Base-by-base conservation (phyloP, 2,329 filamentous ascomycete genomes). In the Xylogone sp. region DNA sequence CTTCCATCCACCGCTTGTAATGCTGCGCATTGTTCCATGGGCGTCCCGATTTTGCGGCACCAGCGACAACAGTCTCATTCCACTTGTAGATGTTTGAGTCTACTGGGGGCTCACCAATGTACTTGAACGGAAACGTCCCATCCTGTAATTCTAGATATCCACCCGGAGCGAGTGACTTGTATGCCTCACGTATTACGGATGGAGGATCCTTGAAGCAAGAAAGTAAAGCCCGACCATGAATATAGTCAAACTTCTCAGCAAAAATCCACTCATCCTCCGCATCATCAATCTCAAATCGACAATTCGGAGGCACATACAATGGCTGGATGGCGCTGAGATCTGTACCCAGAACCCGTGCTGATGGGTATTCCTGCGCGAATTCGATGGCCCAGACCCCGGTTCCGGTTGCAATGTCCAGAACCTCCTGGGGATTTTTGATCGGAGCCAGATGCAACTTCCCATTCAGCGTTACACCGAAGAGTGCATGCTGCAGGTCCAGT, bases 271-370 rank as follows among this genome's bases (percentile, higher is more conserved):
- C 64, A 51, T 74, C 68, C 57, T 78, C 73, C 10, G 73, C 67
- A 58, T 80, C 76, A 55, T 79, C 76, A 16, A 80, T 46, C 46
- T 77, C 62, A 62, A 79, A 80, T 18, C 68, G 67, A 22, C 76
- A 67, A 55, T 79, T 79, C 21, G 73, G 71, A 20, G 74, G 75
- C 2, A 42, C 18, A 43, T 19, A 48, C 18, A 20, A 18, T 22
- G 42, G 42, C 19, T 49, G 48, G 34, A 49, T 49, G 16, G 48
- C 48, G 21, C 39, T 43, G 22, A 49, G 48, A 43, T 44, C 48
- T 12, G 42, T 49, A n/a, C 48, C 48, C 10, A 49, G 21, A 3
- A 49, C 22, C 2, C 43, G 21, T 2, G 48, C 21, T 19, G 13
- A n/a, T 27, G 48, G 48, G 19, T 49, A 29, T 16, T 49, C n/a